Conservation (phyloP, 163 green algal species). For the Scenedesmus sp. region DNA sequence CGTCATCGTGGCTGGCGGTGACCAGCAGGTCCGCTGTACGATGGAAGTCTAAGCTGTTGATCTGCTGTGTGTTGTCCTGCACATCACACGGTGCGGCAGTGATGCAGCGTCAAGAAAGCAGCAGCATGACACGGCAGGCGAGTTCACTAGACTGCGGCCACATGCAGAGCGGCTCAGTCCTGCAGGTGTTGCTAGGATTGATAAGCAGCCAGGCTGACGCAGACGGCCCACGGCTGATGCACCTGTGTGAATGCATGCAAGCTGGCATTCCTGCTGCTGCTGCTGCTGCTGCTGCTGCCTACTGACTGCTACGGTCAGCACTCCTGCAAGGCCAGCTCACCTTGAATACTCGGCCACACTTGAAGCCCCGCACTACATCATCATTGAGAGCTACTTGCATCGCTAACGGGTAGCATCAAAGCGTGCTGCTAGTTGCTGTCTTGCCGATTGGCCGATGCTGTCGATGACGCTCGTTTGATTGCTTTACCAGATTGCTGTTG, state of each 20-base stretch:
- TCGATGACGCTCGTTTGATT: too few relatives aligned
- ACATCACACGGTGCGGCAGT: background rate
- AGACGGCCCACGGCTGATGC: too few relatives aligned
- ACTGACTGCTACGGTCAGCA: background rate
- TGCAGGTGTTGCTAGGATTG: too few relatives aligned
- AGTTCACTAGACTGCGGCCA: too few relatives aligned
- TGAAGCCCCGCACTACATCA: slow-evolving; percentile 72
- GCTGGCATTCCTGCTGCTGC: background rate
- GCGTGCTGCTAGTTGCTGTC: slow-evolving; percentile 4
- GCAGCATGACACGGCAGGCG: background rate
- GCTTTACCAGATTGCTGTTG: too few relatives aligned
- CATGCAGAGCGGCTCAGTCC: too few relatives aligned
- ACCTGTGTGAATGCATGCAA: background rate
- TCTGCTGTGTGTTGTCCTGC: slow-evolving; percentile 67
- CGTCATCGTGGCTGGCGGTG: slow-evolving; percentile 90
- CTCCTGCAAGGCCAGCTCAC: slow-evolving; percentile 47
- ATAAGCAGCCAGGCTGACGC: too few relatives aligned
- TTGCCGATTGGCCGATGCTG: background rate
- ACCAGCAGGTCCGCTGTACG: slow-evolving; percentile 90
- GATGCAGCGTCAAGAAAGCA: background rate
- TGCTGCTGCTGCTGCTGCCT: slow-evolving; percentile 17
- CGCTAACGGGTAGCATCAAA: background rate
- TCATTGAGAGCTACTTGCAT: slow-evolving; percentile 73
- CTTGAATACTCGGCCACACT: slow-evolving; percentile 79
- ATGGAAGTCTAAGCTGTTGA: slow-evolving; percentile 97